These are phyloP conservation scores for Davidsoniella eucalypti DNA, from an alignment of 2,329 filamentous ascomycete genomes.

Conservation along the genomic window DNA sequence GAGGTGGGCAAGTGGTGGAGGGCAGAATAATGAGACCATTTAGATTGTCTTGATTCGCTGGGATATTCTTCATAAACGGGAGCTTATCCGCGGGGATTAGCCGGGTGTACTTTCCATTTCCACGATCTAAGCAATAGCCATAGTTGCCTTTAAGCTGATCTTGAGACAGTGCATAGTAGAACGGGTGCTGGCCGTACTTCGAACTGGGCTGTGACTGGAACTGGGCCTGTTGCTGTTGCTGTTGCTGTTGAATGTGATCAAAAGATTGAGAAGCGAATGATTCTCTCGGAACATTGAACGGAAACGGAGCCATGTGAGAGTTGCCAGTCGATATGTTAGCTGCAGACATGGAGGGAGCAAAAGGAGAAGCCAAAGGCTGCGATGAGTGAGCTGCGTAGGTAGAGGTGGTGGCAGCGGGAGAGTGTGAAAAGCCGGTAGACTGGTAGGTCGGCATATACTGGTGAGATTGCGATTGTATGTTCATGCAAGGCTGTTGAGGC, in stretches of 20 bases:
- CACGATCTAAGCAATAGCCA: constrained; percentile 36
- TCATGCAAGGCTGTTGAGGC: background rate
- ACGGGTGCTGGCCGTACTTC: background rate
- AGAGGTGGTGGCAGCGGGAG: background rate
- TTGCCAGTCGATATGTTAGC: background rate
- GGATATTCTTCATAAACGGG: constrained; percentile 27
- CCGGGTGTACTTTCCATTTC: constrained; percentile 35
- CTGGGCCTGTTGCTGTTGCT: constrained; percentile 1
- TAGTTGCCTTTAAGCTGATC: constrained; percentile 16
- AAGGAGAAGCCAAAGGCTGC: background rate
- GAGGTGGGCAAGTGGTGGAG: constrained; percentile 18
- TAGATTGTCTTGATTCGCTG: constrained; percentile 22
- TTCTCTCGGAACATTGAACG: background rate
- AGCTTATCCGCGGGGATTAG: constrained; percentile 40
- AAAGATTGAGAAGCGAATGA: constrained; percentile 1
- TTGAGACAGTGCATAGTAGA: background rate
- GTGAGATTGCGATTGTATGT: background rate
- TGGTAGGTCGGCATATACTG: background rate
- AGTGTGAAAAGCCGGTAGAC: background rate
- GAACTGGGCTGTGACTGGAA: background rate
- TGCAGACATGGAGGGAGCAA: constrained; percentile 3
- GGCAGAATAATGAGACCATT: constrained; percentile 33
- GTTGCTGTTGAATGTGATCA: constrained; percentile 3
- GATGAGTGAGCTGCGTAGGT: background rate
- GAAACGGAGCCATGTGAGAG: background rate